Evolutionary conservation across 1,284 basidiomycete species (phyloP).

Genomic region (Malassezia furfur): DNA sequence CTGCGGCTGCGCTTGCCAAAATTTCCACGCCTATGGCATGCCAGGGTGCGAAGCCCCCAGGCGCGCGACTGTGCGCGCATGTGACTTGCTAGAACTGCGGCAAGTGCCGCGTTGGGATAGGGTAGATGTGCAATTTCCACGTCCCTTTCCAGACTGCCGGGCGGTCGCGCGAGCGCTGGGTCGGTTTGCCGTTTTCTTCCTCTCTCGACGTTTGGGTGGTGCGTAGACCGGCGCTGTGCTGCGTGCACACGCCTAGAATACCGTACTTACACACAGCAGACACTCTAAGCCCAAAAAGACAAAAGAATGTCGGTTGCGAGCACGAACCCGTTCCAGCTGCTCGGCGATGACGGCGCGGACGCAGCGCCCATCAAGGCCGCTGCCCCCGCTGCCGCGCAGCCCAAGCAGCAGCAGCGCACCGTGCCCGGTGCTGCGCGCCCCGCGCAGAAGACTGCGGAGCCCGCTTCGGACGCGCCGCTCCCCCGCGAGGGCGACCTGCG

Average conservation of each 20-base stretch:
- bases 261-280: neutral
- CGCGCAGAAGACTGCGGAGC: slow-evolving; percentile 5
- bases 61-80: neutral
- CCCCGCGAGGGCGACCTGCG: slow-evolving; percentile 14
- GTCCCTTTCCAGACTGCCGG: neutral
- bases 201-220: slow-evolving; percentile 2
- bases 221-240: neutral
- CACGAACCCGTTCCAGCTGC: slow-evolving; percentile 46
- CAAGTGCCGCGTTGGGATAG: neutral
- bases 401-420: slow-evolving; percentile 26
- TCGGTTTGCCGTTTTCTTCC: slow-evolving; percentile 1
- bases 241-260: neutral
- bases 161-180: neutral
- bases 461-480: slow-evolving; percentile 15
- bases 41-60: no score
- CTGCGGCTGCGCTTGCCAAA: slow-evolving; percentile 4
- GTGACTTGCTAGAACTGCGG: slow-evolving; percentile 11
- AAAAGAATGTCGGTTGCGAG: slow-evolving; percentile 45
- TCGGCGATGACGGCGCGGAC: slow-evolving; percentile 41
- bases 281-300: neutral
- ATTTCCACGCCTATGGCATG: slow-evolving; percentile 3
- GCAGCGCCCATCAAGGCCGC: slow-evolving; percentile 33
- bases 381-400: slow-evolving; percentile 26
- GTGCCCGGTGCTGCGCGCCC: slow-evolving; percentile 36
- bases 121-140: slow-evolving; percentile 2